phyloP scores from a whole-genome alignment of 495 filamentous ascomycete genomes.

The Daldinia caldariorum region DNA sequence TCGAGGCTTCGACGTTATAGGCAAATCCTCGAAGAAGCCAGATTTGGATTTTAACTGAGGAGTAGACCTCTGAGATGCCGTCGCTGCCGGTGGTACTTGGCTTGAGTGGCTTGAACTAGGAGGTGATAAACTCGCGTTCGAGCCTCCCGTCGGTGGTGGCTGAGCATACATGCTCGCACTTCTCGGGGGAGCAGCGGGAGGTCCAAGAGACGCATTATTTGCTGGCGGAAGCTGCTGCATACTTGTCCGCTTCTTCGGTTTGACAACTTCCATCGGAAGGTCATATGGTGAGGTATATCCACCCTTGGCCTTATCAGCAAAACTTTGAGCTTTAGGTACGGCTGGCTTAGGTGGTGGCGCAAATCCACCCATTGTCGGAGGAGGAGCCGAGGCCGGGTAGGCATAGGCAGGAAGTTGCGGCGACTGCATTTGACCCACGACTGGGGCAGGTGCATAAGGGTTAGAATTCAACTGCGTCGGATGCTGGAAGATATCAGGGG shows the following conservation, averaged over 20 bases:
- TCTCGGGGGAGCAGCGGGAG: slow-evolving; percentile 62
- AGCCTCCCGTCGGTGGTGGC: slow-evolving; percentile 49
- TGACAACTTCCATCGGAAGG: slow-evolving; percentile 85
- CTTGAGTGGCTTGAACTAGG: slow-evolving; percentile 51
- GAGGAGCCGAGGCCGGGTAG: slow-evolving; percentile 55
- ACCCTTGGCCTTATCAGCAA: slow-evolving; percentile 85
- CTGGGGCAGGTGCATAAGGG: slow-evolving; percentile 47
- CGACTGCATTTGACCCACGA: slow-evolving; percentile 40
- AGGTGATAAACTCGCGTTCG: slow-evolving; percentile 48
- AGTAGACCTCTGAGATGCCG: slow-evolving; percentile 38
- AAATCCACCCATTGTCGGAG: slow-evolving; percentile 53
- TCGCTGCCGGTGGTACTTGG: slow-evolving; percentile 36
- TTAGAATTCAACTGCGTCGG: slow-evolving; percentile 48
- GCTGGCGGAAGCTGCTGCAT: slow-evolving; percentile 52
- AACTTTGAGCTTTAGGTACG: slow-evolving; percentile 75
- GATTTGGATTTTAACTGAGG: slow-evolving; percentile 52
- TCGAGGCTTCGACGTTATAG: slow-evolving; percentile 68
- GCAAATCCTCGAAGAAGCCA: slow-evolving; percentile 92
- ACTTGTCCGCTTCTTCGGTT: slow-evolving; percentile 68
- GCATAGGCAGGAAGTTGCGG: slow-evolving; percentile 49
- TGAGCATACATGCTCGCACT: slow-evolving; percentile 68
- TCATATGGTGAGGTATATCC: slow-evolving; percentile 96
- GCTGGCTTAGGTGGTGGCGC: slow-evolving; percentile 50
- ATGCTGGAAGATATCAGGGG: slow-evolving; percentile 47
- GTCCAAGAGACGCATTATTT: slow-evolving; percentile 50